Percentiles rank a stretch among this genome's conserved stretches.
phyloP scores from a whole-genome alignment of 495 filamentous ascomycete species.

The Acidomyces sp. region DNA sequence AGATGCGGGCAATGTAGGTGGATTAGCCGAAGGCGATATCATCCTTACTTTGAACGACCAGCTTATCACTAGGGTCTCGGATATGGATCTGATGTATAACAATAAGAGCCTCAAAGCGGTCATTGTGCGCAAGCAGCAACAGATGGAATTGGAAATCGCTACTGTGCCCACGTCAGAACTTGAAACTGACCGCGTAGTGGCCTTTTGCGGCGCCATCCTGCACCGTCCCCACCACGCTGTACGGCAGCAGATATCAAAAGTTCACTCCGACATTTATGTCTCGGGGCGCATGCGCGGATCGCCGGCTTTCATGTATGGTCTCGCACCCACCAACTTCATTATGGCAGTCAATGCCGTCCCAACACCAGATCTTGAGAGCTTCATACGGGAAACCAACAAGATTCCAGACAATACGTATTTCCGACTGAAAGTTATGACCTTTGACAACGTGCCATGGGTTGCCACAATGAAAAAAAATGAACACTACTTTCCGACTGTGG shows the following conservation, averaged over 20 bases:
- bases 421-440: conserved; percentile 83
- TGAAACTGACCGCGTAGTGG: conserved; percentile 80
- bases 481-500: conserved; percentile 54
- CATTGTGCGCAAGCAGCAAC: conserved; percentile 72
- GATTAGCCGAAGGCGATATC: conserved; percentile 80
- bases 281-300: conserved; percentile 61
- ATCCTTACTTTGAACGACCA: conserved; percentile 83
- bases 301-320: conserved; percentile 81
- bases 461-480: conserved; percentile 99
- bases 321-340: conserved; percentile 94
- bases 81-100: conserved; percentile 94
- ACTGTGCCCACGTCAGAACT: conserved; percentile 83
- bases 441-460: conserved; percentile 95
- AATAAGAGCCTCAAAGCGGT: conserved; percentile 69
- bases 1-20: conserved; percentile 50
- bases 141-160: conserved; percentile 63
- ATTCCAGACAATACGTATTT: conserved; percentile 98
- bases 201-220: conserved; percentile 88
- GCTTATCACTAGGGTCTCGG: conserved; percentile 81
- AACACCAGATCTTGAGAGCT: conserved; percentile 66
- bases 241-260: conserved; percentile 85
- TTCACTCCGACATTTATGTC: conserved; percentile 97
- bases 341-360: conserved; percentile 81
- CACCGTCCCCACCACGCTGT: conserved; percentile 94
- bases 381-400: conserved; percentile 63